phyloP scores from a whole-genome alignment of 1,284 basidiomycete species.

The Cutaneotrichosporon cavernicola region DNA sequence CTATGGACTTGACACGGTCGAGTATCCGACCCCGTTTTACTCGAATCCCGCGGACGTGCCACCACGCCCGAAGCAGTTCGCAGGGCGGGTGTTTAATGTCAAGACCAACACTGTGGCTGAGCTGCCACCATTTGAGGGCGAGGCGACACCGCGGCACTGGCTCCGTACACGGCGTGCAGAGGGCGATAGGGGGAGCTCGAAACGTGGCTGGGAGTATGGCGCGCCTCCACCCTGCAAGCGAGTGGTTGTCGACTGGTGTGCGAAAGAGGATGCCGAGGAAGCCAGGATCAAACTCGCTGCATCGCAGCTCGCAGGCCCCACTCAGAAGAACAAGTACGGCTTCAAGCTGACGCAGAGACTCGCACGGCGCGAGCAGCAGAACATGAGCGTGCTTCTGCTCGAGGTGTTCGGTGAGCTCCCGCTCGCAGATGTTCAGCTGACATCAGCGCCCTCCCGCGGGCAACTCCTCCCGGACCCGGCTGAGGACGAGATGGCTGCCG shows the following conservation, averaged over 20 bases:
- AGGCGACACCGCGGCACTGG: constrained; percentile 32
- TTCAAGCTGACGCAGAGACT: constrained; percentile 61
- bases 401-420: constrained; percentile 72
- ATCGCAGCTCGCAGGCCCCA: constrained; percentile 70
- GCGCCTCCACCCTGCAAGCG: constrained; percentile 61
- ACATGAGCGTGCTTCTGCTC: constrained; percentile 76
- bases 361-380: constrained; percentile 63
- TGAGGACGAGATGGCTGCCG: constrained; percentile 67
- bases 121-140: constrained; percentile 42
- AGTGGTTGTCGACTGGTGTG: constrained; percentile 57
- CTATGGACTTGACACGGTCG: constrained; percentile 61
- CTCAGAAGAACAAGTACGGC: constrained; percentile 69
- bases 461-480: constrained; percentile 69
- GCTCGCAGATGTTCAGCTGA: background rate
- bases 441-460: constrained; percentile 47
- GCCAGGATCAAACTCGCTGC: constrained; percentile 3
- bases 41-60: constrained; percentile 72
- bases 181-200: constrained; percentile 1
- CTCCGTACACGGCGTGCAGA: constrained; percentile 29
- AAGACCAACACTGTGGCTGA: constrained; percentile 55
- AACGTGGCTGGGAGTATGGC: constrained; percentile 74
- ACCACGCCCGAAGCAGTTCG: constrained; percentile 69
- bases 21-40: constrained; percentile 77
- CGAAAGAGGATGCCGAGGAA: constrained; percentile 47
- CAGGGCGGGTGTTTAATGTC: constrained; percentile 71